Evolutionary conservation across 768 basidiomycete genomes (phyloP).

Genomic region (Amyloporia xantha): DNA sequence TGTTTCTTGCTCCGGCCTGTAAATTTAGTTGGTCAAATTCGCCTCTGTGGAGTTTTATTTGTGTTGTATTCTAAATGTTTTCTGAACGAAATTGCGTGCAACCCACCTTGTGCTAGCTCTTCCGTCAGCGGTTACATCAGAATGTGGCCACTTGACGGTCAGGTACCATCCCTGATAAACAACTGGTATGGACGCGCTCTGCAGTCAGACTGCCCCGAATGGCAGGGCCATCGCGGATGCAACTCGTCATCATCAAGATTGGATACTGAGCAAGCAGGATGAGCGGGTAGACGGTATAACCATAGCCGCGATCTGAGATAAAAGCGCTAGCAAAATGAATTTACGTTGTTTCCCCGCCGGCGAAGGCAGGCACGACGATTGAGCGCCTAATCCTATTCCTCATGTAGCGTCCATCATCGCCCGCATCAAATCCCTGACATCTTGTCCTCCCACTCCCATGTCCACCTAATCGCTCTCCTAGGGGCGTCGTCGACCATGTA

Average conservation of each 20-base stretch:
- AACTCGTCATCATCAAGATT: not conserved
- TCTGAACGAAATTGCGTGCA: too few species aligned
- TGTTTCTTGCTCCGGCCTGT: not conserved
- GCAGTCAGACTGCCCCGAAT: too few species aligned
- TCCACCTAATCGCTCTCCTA: constrained; percentile 1
- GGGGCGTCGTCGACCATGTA: not conserved
- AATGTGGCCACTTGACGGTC: too few species aligned
- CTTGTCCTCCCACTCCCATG: constrained; percentile 3
- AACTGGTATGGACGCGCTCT: too few species aligned
- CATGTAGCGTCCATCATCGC: constrained; percentile 1
- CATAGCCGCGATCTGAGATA: not conserved
- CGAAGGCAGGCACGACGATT: too few species aligned
- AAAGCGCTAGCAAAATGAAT: not conserved
- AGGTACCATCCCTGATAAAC: too few species aligned
- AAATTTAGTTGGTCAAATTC: too few species aligned
- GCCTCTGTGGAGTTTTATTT: too few species aligned
- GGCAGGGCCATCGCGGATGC: not conserved
- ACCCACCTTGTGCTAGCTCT: too few species aligned
- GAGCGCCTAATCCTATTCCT: not conserved
- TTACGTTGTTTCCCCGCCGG: not conserved
- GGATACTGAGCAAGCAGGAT: not conserved
- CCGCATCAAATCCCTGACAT: not conserved
- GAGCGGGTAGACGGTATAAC: not conserved
- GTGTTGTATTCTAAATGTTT: too few species aligned
- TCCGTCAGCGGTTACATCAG: too few species aligned